Evolutionary conservation across 225 moss, liverwort and hornwort species (phyloP).

Genomic region (Straminergon stramineum): DNA sequence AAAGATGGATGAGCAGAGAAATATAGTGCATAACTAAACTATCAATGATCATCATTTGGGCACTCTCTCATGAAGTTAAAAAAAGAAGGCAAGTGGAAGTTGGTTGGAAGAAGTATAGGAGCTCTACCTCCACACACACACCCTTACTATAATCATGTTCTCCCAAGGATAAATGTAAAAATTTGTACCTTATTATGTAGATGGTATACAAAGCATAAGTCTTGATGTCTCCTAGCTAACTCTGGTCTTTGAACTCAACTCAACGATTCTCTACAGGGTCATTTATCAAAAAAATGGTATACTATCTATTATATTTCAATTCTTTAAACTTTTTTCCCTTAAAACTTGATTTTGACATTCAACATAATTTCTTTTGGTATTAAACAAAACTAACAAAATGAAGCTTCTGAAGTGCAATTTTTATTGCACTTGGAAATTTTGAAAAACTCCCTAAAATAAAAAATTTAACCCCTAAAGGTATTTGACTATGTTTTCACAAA

Average conservation of each 20-base stretch:
- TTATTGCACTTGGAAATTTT: too few species aligned
- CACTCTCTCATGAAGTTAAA: neutral
- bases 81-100: fast-evolving
- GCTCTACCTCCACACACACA: fast-evolving
- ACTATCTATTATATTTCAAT: fast-evolving
- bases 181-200: fast-evolving
- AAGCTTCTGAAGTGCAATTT: too few species aligned
- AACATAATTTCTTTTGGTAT: neutral
- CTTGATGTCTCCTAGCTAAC: fast-evolving
- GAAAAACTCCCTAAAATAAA: too few species aligned
- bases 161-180: fast-evolving
- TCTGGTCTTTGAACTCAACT: neutral
- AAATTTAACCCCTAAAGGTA: too few species aligned
- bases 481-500: too few species aligned
- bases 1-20: neutral
- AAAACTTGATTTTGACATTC: neutral
- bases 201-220: fast-evolving
- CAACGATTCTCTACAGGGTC: neutral
- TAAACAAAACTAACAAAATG: neutral
- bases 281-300: fast-evolving
- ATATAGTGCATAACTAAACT: neutral
- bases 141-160: fast-evolving
- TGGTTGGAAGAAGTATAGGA: neutral
- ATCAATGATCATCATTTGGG: fast-evolving
- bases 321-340: neutral